Evolutionary conservation across 2,329 filamentous ascomycete genomes (phyloP).

Genomic region (Parascedosporium putredinis): DNA sequence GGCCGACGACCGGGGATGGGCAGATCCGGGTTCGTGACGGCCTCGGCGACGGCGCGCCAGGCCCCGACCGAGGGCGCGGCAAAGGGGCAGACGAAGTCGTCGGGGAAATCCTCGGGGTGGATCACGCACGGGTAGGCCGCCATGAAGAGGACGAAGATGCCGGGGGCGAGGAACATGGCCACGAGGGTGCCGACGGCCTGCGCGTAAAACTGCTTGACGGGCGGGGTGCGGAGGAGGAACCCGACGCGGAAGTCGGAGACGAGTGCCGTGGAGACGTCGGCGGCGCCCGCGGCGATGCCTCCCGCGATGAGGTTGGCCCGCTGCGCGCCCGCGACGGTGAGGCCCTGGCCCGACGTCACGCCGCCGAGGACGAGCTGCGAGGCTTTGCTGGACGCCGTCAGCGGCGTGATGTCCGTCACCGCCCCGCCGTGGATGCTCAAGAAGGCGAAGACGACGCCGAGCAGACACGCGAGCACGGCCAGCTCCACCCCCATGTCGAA

Average conservation of each 20-base stretch:
- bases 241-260: slow-evolving; percentile 57
- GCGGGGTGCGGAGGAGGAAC: slow-evolving; percentile 55
- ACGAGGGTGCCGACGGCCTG: slow-evolving; percentile 53
- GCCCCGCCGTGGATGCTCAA: slow-evolving; percentile 38
- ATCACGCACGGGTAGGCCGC: slow-evolving; percentile 57
- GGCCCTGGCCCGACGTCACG: slow-evolving; percentile 42
- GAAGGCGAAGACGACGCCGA: slow-evolving; percentile 49
- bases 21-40: slow-evolving; percentile 44
- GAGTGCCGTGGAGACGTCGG: slow-evolving; percentile 41
- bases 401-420: slow-evolving; percentile 48
- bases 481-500: slow-evolving; percentile 47
- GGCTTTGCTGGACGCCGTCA: slow-evolving; percentile 58
- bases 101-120: slow-evolving; percentile 24
- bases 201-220: slow-evolving; percentile 55
- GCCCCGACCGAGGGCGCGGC: slow-evolving; percentile 51
- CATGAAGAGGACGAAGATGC: slow-evolving; percentile 56
- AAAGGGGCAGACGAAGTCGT: slow-evolving; percentile 41
- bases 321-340: slow-evolving; percentile 44
- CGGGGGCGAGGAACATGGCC: slow-evolving; percentile 52
- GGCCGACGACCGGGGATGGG: slow-evolving; percentile 44
- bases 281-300: slow-evolving; percentile 43
- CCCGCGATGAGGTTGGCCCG: slow-evolving; percentile 56
- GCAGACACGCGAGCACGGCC: slow-evolving; percentile 41
- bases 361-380: slow-evolving; percentile 59
- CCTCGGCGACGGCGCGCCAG: slow-evolving; percentile 54